Base-by-base conservation (phyloP, 2,329 filamentous ascomycete genomes). In the Calonectria henricotiae region DNA sequence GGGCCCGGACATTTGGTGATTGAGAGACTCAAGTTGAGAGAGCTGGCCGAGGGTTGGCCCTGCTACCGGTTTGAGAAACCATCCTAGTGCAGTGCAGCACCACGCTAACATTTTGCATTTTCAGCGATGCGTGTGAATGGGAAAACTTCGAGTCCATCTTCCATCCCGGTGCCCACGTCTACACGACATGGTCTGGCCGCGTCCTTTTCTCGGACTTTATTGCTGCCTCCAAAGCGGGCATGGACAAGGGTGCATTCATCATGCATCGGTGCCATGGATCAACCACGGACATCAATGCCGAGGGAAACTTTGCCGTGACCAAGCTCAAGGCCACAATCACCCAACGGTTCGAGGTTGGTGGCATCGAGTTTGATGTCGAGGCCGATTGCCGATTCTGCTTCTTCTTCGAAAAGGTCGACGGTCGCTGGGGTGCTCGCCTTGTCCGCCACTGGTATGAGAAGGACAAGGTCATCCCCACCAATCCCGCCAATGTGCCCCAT, bases 311-410 rank as follows among this genome's bases (percentile, higher is more conserved):
- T 0, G 85, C 85, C 0, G 83, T 87, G 0, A 86, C 83, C 9
- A 87, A 87, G 76, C 83, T 87, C 81, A 87, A 87, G 71, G 85
- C 85, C 0, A 86, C 83, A 3, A 87, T 87, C 67, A 87, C 86
- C 0, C 86, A 87, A 69, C 81, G 86, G 4, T 87, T 87, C 68
- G 72, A 75, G 1, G 75, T 86, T 3, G 82, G 84, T 23, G 82
- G 79, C 0, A 76, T 73, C 15, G 84, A 85, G 69, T 81, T 85
- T 5, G 85, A 87, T 64, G 85, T 82, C 0, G 85, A 87, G 62
- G 79, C 79, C 0, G 86, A 87, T 69, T 86, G 85, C 69, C 81
- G 83, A 0, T 86, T 86, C 72, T 82, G 78, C 54, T 85, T 86
- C 76, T 85, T 85, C 67, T 86, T 84, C 64, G 82, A 83, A 62